A percentile compares a stretch with the other conserved stretches of the same genome.
Conservation (phyloP, 805 yeast genomes). For the Naumovozyma baii region DNA sequence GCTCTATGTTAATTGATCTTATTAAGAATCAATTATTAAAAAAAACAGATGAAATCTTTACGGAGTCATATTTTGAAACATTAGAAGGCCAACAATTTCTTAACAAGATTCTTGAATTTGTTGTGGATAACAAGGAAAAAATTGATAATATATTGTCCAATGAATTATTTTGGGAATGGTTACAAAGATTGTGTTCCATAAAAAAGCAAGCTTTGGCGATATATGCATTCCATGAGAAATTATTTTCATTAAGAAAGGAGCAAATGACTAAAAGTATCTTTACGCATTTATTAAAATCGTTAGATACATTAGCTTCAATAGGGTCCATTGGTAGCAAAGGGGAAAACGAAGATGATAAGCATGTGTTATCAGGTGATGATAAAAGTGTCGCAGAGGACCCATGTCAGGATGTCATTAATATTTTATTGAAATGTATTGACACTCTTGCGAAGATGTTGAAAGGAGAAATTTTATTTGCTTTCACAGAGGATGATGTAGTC, state of each 20-base stretch:
- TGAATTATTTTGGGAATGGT: conserved; percentile 42
- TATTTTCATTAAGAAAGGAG: background rate
- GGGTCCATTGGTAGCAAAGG: conserved; percentile 73
- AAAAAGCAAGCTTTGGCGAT: background rate
- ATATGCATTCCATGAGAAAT: conserved; percentile 1
- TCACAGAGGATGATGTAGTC: conserved; percentile 28
- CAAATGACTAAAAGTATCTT: conserved; percentile 32
- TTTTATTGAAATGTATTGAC: conserved; percentile 50
- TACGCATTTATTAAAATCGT: conserved; percentile 55
- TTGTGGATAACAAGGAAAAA: conserved; percentile 12
- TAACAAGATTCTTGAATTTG: conserved; percentile 31
- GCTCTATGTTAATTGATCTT: conserved; percentile 6
- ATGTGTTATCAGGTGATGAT: conserved; percentile 36
- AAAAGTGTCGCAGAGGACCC: conserved; percentile 36
- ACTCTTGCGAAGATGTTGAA: conserved; percentile 44
- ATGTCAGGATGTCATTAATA: conserved; percentile 43
- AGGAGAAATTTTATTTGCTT: conserved; percentile 15
- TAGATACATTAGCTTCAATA: conserved; percentile 71
- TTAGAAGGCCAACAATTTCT: conserved; percentile 39
- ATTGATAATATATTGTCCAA: conserved; percentile 37
- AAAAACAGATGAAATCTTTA: conserved; percentile 21
- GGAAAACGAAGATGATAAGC: conserved; percentile 52
- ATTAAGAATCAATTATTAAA: conserved; percentile 17
- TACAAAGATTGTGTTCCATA: conserved; percentile 36
- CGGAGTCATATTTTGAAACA: conserved; percentile 26